phyloP scores from a whole-genome alignment of 495 filamentous ascomycete genomes.

The Podospora conica region DNA sequence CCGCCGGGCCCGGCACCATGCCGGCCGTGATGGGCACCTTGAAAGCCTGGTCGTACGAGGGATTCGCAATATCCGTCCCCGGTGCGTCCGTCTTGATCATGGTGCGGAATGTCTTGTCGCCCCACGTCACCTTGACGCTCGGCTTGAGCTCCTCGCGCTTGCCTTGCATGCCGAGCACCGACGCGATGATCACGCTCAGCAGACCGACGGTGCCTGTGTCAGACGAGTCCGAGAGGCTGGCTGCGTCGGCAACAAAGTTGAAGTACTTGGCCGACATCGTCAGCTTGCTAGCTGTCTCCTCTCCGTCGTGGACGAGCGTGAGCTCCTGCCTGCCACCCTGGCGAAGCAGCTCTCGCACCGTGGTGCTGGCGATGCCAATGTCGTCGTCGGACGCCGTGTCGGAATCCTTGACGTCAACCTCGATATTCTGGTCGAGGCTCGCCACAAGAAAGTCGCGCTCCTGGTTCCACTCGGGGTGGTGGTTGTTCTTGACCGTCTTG shows the following conservation, averaged over 20 bases:
- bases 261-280: constrained; percentile 31
- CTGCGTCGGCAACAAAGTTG: constrained; percentile 26
- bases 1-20: constrained; percentile 23
- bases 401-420: constrained; percentile 33
- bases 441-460: constrained; percentile 35
- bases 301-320: constrained; percentile 27
- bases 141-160: constrained; percentile 32
- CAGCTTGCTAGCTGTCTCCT: constrained; percentile 25
- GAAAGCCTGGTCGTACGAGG: constrained; percentile 36
- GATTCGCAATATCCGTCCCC: constrained; percentile 38
- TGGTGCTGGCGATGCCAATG: constrained; percentile 33
- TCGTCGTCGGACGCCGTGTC: constrained; percentile 35
- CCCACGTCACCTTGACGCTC: constrained; percentile 37
- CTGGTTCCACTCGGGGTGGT: constrained; percentile 37
- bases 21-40: constrained; percentile 28
- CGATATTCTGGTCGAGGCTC: constrained; percentile 34
- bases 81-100: constrained; percentile 32
- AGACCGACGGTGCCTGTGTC: constrained; percentile 26
- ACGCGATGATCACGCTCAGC: constrained; percentile 32
- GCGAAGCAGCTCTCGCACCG: constrained; percentile 32
- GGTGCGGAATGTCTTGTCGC: constrained; percentile 29
- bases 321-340: constrained; percentile 32
- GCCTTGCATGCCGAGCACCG: constrained; percentile 29
- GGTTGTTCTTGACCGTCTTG: constrained; percentile 29
- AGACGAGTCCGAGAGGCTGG: constrained; percentile 18